phyloP scores from a whole-genome alignment of 1,284 basidiomycete genomes.

The Leccinum insolens region DNA sequence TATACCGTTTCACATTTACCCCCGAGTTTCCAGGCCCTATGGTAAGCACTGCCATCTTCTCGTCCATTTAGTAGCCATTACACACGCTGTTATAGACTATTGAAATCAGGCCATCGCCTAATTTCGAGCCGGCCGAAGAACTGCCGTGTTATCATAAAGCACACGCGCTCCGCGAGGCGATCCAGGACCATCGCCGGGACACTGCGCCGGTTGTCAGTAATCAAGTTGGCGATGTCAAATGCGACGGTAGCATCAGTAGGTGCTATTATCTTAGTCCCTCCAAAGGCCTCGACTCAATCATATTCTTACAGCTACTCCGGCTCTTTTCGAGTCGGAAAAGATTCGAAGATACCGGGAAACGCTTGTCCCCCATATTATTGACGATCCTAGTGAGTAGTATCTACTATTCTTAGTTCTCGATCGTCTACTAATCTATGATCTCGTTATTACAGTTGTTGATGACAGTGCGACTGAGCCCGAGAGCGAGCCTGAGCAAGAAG shows the following conservation, averaged over 20 bases:
- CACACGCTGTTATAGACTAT: not conserved
- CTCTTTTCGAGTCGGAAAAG: not conserved
- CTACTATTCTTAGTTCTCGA: not conserved
- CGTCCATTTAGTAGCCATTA: not conserved
- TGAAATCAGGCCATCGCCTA: not conserved
- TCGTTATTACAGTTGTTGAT: not conserved
- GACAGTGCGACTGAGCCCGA: not conserved
- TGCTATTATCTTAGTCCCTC: not conserved
- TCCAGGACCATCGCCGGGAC: not conserved
- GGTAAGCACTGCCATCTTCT: not conserved
- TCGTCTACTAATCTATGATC: not conserved
- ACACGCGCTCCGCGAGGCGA: not conserved
- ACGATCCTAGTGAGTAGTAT: not conserved
- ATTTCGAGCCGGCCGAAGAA: not conserved
- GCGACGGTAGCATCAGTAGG: not conserved
- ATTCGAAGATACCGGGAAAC: not conserved
- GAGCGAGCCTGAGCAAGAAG: not conserved
- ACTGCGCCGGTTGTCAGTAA: not conserved
- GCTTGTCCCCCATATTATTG: not conserved
- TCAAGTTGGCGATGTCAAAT: not conserved
- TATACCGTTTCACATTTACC: not conserved
- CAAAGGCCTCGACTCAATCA: not conserved
- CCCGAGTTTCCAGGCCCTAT: not conserved
- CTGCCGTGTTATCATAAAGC: not conserved
- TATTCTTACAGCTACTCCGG: not conserved